Evolutionary conservation across 805 yeast species (phyloP).

Genomic region (Saturnispora halmiae): DNA sequence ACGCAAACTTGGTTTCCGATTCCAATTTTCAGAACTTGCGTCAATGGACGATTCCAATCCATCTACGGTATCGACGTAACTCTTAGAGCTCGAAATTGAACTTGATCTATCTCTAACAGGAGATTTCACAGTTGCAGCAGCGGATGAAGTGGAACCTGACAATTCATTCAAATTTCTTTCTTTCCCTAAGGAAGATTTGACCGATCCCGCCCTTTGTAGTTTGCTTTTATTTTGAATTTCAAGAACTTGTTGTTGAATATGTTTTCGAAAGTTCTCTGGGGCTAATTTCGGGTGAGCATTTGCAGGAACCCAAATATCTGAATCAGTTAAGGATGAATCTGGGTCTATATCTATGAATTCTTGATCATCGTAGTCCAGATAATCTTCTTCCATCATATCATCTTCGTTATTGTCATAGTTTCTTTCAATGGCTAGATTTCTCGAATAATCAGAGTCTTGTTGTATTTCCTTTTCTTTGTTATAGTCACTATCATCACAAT

Average conservation of each 20-base stretch:
- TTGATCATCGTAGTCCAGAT: slow-evolving; percentile 20
- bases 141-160: too few relatives aligned
- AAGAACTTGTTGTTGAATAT: slow-evolving; percentile 51
- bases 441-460: too few relatives aligned
- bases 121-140: background rate
- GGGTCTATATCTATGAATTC: slow-evolving; percentile 15
- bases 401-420: background rate
- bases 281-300: slow-evolving; percentile 89
- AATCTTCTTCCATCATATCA: slow-evolving; percentile 11
- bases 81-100: slow-evolving; percentile 3
- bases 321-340: slow-evolving; percentile 10
- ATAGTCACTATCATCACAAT: background rate
- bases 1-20: slow-evolving; percentile 48
- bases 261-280: slow-evolving; percentile 72
- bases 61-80: slow-evolving; percentile 7
- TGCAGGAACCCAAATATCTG: slow-evolving; percentile 86
- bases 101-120: background rate
- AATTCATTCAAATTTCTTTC: slow-evolving; percentile 16
- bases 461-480: background rate
- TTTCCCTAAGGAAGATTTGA: slow-evolving; percentile 20
- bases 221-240: slow-evolving; percentile 35
- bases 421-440: too few relatives aligned
- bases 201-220: slow-evolving; percentile 23
- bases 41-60: slow-evolving; percentile 8
- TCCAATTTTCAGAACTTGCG: slow-evolving; percentile 1